These are phyloP conservation scores for Trametes meyenii DNA, from an alignment of 768 basidiomycete genomes.

Conservation along the genomic window DNA sequence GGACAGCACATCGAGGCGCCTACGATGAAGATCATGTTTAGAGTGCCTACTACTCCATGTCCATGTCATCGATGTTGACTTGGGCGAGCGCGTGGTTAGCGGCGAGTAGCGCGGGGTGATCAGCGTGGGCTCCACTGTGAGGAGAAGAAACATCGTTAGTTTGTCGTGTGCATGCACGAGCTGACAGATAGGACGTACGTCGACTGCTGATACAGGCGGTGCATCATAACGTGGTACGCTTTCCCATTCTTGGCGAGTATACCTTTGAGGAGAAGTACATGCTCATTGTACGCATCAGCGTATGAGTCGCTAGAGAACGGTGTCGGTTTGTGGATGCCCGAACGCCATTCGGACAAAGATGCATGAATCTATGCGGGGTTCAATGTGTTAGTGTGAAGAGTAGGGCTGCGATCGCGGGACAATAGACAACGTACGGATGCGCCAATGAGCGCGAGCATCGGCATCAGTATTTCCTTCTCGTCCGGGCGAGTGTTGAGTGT, in stretches of 20 bases:
- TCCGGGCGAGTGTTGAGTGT: not conserved
- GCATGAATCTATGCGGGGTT: constrained; percentile 9
- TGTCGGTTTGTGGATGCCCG: not conserved
- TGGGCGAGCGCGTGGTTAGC: not conserved
- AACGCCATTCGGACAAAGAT: constrained; percentile 4
- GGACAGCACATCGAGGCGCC: not conserved
- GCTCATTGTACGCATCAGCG: constrained; percentile 13
- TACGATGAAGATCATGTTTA: not conserved
- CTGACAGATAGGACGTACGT: not conserved
- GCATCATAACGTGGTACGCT: constrained; percentile 13
- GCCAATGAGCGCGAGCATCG: constrained; percentile 11
- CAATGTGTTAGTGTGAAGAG: not conserved
- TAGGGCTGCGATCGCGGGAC: not conserved
- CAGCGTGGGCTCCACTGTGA: not conserved
- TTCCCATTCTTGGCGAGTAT: not conserved
- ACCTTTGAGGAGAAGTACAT: not conserved
- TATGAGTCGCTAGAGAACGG: constrained; percentile 12
- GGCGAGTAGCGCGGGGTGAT: not conserved
- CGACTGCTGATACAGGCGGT: constrained; percentile 1
- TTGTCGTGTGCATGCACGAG: not conserved
- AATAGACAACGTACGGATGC: not conserved
- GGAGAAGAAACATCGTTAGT: no score
- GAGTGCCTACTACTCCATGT: not conserved
- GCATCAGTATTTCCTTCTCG: constrained; percentile 11
- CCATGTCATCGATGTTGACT: constrained; percentile 1